Conservation (phyloP, 169 alveolate genomes). For the Pseudocohnilembus persalinus region DNA sequence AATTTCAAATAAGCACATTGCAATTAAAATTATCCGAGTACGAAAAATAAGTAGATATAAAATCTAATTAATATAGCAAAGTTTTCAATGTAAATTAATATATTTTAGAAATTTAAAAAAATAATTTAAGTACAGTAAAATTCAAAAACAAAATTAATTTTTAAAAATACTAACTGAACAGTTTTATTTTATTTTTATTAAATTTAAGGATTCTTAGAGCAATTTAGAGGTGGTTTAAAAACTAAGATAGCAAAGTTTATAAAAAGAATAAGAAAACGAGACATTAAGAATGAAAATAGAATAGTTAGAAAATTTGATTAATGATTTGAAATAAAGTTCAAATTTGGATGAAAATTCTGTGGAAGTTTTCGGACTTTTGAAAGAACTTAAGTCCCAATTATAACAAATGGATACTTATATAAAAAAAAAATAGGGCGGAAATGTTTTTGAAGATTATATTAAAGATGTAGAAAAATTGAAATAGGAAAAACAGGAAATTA, state of each 20-base stretch:
- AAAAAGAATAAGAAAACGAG: background rate
- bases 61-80: too few species aligned
- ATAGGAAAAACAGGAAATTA: background rate
- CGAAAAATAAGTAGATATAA: background rate
- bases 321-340: background rate
- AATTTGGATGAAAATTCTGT: background rate
- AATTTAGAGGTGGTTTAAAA: background rate
- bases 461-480: background rate
- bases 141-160: slow-evolving; percentile 10
- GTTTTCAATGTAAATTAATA: too few species aligned
- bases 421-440: too few species aligned
- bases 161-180: slow-evolving; percentile 1
- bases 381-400: background rate
- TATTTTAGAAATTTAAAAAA: too few species aligned
- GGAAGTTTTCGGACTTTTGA: background rate
- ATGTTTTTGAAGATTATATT: background rate
- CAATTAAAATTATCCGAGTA: background rate
- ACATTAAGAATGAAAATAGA: background rate
- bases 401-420: background rate
- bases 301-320: background rate
- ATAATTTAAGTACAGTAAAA: background rate
- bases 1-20: slow-evolving; percentile 9
- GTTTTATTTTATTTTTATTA: background rate
- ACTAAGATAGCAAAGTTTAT: background rate
- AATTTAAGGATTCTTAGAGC: slow-evolving; percentile 15